Conservation (phyloP, 176 grass and related monocot species). For the Miscanthus lutarioriparius region DNA sequence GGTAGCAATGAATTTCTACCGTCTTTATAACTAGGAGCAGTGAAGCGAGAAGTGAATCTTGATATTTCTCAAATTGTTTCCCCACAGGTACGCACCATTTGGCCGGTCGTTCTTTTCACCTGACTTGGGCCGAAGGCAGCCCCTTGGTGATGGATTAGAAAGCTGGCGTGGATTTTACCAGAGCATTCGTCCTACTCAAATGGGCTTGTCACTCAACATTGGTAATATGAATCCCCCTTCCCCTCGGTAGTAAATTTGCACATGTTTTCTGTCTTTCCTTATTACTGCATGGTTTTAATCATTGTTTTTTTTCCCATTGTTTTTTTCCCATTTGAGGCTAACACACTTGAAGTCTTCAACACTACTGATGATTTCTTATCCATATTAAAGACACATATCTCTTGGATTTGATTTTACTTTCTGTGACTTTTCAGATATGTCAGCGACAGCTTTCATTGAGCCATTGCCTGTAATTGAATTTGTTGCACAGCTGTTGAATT, state of each 20-base stretch:
- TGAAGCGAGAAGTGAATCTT: background rate
- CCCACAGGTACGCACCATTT: constrained; percentile 60
- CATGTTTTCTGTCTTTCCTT: background rate
- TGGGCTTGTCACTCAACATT: constrained; percentile 88
- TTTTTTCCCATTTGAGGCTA: background rate
- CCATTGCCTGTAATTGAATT: constrained; percentile 76
- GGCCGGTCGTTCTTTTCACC: constrained; percentile 79
- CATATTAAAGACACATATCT: background rate
- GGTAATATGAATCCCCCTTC: constrained; percentile 38
- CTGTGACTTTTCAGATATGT: constrained; percentile 68
- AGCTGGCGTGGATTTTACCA: constrained; percentile 95
- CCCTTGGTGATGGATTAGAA: constrained; percentile 81
- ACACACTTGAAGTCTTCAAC: background rate
- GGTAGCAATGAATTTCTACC: constrained; percentile 29
- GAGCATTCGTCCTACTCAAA: constrained; percentile 88
- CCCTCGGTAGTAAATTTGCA: background rate
- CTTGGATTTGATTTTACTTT: background rate
- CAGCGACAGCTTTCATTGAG: constrained; percentile 83
- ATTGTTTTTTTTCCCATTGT: no score
- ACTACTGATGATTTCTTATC: background rate
- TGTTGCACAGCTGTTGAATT: constrained; percentile 54
- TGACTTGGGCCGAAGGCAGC: constrained; percentile 53
- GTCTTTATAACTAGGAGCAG: background rate
- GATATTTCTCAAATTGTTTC: background rate
- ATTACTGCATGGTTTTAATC: background rate